phyloP scores from a whole-genome alignment of 345 rosid genomes.

The Reutealis trisperma region DNA sequence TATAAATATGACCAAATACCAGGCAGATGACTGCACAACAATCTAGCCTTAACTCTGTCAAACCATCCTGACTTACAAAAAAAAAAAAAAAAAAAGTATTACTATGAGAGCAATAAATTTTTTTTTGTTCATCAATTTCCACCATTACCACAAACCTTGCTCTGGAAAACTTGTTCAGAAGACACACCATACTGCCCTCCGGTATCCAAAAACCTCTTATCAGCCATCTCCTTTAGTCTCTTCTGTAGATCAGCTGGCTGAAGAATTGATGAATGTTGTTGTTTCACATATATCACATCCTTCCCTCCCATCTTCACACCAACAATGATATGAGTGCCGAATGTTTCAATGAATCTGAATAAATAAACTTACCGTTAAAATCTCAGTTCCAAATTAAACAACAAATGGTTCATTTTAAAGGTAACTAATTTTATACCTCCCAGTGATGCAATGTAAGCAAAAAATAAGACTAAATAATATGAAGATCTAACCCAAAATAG shows the following conservation, averaged over 20 bases:
- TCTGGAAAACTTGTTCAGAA: slow-evolving; percentile 38
- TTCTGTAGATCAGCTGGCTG: slow-evolving; percentile 77
- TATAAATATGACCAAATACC: neutral
- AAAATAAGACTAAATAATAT: no score
- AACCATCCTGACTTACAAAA: neutral
- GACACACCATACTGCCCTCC: slow-evolving; percentile 42
- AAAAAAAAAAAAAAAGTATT: neutral
- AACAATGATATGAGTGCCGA: slow-evolving; percentile 86
- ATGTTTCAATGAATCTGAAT: slow-evolving; percentile 76
- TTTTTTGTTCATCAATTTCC: no score
- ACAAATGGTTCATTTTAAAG: neutral
- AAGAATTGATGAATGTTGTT: slow-evolving; percentile 73
- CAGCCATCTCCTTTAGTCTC: slow-evolving; percentile 77
- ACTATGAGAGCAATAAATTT: neutral
- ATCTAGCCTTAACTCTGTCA: neutral
- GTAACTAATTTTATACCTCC: neutral
- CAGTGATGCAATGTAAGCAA: no score
- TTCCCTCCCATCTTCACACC: slow-evolving; percentile 96
- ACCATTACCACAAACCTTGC: slow-evolving; percentile 36
- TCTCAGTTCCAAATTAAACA: neutral
- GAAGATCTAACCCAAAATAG: no score
- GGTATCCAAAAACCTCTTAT: slow-evolving; percentile 71
- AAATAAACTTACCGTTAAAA: neutral
- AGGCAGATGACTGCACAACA: neutral
- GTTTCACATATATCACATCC: slow-evolving; percentile 84